Evolutionary conservation across 306 rosid species (phyloP).

Genomic region (Quercus glauca): DNA sequence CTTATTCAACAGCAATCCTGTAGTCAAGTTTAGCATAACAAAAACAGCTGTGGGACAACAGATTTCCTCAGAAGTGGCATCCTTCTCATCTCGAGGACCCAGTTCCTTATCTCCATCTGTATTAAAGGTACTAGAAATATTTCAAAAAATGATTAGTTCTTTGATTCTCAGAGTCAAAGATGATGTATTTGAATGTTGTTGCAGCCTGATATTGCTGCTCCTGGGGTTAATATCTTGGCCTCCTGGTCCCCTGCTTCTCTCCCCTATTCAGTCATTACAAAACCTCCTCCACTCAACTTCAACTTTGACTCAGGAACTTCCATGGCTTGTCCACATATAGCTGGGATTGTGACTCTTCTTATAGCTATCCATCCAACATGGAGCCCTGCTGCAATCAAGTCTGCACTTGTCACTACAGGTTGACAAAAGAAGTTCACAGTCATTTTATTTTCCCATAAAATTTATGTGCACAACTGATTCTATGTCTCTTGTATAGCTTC

Average conservation of each 20-base stretch:
- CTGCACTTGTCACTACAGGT: slow-evolving; percentile 63
- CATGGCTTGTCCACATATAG: slow-evolving; percentile 57
- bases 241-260: slow-evolving; percentile 54
- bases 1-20: slow-evolving; percentile 36
- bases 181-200: slow-evolving; percentile 4
- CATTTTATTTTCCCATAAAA: neutral
- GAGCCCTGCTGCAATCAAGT: slow-evolving; percentile 70
- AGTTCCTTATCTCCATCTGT: slow-evolving; percentile 61
- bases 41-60: slow-evolving; percentile 51
- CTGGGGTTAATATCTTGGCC: slow-evolving; percentile 63
- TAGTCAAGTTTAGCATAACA: slow-evolving; percentile 43
- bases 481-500: slow-evolving; percentile 36
- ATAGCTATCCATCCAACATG: slow-evolving; percentile 48
- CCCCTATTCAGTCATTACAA: neutral
- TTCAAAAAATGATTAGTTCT: neutral
- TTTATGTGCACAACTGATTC: neutral
- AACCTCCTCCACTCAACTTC: slow-evolving; percentile 21
- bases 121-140: slow-evolving; percentile 42
- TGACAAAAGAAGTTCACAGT: neutral
- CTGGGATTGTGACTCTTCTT: slow-evolving; percentile 49
- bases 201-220: slow-evolving; percentile 74
- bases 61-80: slow-evolving; percentile 64
- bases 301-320: slow-evolving; percentile 57
- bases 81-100: slow-evolving; percentile 64
- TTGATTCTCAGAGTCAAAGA: neutral